phyloP scores from a whole-genome alignment of 345 rosid species.

The Dipteronia dyeriana region DNA sequence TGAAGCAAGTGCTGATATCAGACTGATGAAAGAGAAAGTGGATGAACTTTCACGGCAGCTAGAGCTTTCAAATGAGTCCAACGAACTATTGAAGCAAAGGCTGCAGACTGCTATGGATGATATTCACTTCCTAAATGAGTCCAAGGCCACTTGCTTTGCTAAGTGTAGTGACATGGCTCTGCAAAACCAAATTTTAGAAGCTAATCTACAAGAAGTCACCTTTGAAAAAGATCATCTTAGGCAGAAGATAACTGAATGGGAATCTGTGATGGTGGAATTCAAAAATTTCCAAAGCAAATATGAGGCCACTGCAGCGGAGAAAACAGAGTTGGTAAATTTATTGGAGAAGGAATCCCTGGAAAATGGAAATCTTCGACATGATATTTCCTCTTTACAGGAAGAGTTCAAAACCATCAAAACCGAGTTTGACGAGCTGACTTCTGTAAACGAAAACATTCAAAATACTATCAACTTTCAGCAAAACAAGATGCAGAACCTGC shows the following conservation, averaged over 20 bases:
- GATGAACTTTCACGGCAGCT: constrained; percentile 60
- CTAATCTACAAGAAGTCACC: constrained; percentile 49
- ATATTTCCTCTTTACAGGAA: constrained; percentile 49
- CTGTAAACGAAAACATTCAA: constrained; percentile 53
- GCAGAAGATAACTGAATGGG: constrained; percentile 74
- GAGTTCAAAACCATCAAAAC: constrained; percentile 46
- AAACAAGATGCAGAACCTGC: constrained; percentile 43
- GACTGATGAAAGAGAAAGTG: constrained; percentile 45
- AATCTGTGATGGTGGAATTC: constrained; percentile 53
- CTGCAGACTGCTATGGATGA: constrained; percentile 71
- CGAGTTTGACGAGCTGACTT: constrained; percentile 50
- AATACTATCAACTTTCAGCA: constrained; percentile 37
- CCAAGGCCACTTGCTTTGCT: constrained; percentile 53
- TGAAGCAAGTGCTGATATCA: constrained; percentile 55
- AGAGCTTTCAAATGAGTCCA: constrained; percentile 64
- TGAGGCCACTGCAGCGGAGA: constrained; percentile 61
- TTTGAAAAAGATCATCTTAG: constrained; percentile 58
- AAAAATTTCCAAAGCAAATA: constrained; percentile 52
- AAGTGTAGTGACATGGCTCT: constrained; percentile 59
- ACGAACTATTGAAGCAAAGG: constrained; percentile 57
- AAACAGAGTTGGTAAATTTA: constrained; percentile 55
- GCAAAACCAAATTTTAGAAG: constrained; percentile 60
- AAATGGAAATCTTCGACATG: constrained; percentile 48
- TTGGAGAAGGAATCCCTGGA: constrained; percentile 61
- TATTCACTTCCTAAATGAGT: constrained; percentile 57